A percentile compares a stretch with the other conserved stretches of the same genome.
Conservation (phyloP, 192 early-diverging fungal genomes). For the Coemansia sp. region DNA sequence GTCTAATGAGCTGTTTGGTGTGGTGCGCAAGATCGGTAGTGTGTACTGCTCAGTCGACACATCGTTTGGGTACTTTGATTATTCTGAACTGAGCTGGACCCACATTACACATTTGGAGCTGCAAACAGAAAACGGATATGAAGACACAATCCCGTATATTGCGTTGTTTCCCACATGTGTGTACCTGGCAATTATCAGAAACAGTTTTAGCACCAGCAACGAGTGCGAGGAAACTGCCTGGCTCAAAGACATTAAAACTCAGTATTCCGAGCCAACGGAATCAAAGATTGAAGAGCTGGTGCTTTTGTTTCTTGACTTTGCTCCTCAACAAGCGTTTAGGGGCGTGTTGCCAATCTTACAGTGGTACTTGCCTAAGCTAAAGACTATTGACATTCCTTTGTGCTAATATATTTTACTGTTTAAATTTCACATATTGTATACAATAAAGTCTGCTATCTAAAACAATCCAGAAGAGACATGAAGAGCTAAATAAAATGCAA, state of each 20-base stretch:
- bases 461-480: too few relatives aligned
- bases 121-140: not conserved
- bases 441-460: not conserved
- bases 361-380: conserved; percentile 3
- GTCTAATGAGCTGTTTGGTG: not conserved
- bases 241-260: not conserved
- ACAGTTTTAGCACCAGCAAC: not conserved
- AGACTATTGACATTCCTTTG: not conserved
- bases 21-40: not conserved
- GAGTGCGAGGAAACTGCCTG: not conserved
- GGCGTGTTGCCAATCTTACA: not conserved
- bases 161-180: not conserved
- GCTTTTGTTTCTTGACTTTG: not conserved
- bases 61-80: not conserved
- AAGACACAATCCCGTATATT: not conserved
- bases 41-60: conserved; percentile 6
- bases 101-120: conserved; percentile 3
- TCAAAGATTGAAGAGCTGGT: conserved; percentile 8
- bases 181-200: not conserved
- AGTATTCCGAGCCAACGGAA: not conserved
- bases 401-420: conserved; percentile 6
- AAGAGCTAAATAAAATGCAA: too few relatives aligned
- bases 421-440: not conserved
- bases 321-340: not conserved
- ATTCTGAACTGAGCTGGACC: not conserved